Evolutionary conservation across 768 basidiomycete genomes (phyloP).

Genomic region (Amanita jacksonii): DNA sequence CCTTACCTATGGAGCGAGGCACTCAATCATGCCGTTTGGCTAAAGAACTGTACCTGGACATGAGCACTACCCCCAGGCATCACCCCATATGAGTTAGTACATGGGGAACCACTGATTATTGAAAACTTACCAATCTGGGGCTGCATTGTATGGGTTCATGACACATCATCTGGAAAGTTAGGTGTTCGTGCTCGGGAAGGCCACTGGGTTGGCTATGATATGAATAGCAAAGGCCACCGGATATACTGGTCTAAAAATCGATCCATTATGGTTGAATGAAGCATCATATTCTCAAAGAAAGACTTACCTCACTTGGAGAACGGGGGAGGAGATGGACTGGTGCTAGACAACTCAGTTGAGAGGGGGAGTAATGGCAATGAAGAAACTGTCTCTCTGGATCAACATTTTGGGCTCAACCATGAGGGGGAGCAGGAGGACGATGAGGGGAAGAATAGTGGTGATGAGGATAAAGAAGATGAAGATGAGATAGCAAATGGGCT

Average conservation of each 20-base stretch:
- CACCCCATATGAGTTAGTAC: conserved; percentile 15
- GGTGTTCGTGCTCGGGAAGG: not conserved
- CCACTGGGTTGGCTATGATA: not conserved
- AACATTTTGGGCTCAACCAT: not conserved
- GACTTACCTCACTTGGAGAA: not conserved
- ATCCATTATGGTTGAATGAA: not conserved
- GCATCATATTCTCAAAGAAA: not conserved
- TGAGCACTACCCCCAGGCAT: conserved; percentile 13
- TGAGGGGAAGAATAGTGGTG: not conserved
- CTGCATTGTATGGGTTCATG: conserved; percentile 12
- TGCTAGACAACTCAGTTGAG: not conserved
- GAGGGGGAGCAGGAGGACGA: not conserved
- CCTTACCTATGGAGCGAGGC: too few species aligned
- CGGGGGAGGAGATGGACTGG: too few species aligned
- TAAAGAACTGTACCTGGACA: conserved; percentile 22
- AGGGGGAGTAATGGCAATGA: not conserved
- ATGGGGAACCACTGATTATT: conserved; percentile 17
- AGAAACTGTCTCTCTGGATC: too few species aligned
- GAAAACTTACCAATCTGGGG: conserved; percentile 17
- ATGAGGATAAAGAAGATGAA: not conserved
- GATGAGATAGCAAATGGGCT: conserved; percentile 1
- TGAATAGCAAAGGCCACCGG: not conserved
- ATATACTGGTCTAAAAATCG: not conserved
- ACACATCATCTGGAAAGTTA: not conserved
- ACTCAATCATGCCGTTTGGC: too few species aligned